Base-by-base conservation (phyloP, 1,139 yeast genomes). In the Candida sojae region DNA sequence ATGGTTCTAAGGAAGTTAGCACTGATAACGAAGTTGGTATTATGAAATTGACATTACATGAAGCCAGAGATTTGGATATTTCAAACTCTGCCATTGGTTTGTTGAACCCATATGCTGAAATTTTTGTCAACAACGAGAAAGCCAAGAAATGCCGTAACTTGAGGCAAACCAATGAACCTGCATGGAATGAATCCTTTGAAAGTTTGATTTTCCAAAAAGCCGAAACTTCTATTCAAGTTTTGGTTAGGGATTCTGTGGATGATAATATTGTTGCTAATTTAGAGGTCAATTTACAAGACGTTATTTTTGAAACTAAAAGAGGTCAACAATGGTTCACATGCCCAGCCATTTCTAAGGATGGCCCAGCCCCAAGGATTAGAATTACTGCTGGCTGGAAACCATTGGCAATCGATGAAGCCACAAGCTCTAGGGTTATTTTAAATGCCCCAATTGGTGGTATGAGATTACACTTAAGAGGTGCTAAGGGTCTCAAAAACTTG, bases 321-420 rank as follows among this genome's bases (percentile, higher is more conserved):
- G 82, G 82, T 23, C 80, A 75, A 53, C 78, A 75, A 53, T 69
- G 79, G 71, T 69, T 83, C 44, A 65, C 73, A 9, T 76, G 82
- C 46, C 64, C 73, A 3, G 82, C 75, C 6, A 51, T 66, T 34
- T 57, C 53, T 10, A 52, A 51, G 12, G 64, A 61, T 26, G 67
- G 67, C 1, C 60, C 82, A 17, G 64, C 71, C 36, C 84, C 89
- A 54, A 69, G 69, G 42, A 66, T 83, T 49, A 74, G 81, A 59
- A 60, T 86, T 40, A 66, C 79, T 44, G 82, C 88, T 43, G 63
- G 67, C 34, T 88, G 93, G 92, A 87, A 86, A 60, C 88, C 92
- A n/a, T 69, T 88, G 49, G 78, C 79, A 17, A 69, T 84, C 58
- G 71, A 78, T 44, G 84, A 83, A 43, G 71, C 66, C 33, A 66